phyloP scores from a whole-genome alignment of 352 stramenopile genomes.

The Phytophthora meadii region DNA sequence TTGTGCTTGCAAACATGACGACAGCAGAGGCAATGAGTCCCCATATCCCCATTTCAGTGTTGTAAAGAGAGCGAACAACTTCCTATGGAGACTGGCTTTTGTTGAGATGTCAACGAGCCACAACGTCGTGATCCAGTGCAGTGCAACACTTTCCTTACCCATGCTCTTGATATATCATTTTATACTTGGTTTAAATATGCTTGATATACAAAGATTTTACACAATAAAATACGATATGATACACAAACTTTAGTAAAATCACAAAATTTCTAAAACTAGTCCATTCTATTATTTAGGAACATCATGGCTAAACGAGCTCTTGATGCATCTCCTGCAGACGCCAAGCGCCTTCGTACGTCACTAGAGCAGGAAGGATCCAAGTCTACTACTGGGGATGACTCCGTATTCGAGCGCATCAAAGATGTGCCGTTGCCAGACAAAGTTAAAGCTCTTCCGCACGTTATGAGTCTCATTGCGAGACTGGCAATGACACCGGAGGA shows the following conservation, averaged over 20 bases:
- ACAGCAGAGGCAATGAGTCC: slow-evolving; percentile 15
- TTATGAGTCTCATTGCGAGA: slow-evolving; percentile 2
- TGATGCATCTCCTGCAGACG: too few relatives aligned
- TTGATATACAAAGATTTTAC: too few relatives aligned
- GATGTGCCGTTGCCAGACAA: neutral
- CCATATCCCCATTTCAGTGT: slow-evolving; percentile 10
- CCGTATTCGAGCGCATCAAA: neutral
- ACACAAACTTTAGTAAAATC: too few relatives aligned
- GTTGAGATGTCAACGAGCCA: neutral
- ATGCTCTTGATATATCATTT: slow-evolving; percentile 1
- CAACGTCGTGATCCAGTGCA: neutral
- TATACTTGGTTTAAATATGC: neutral
- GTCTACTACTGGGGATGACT: too few relatives aligned
- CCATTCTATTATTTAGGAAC: too few relatives aligned
- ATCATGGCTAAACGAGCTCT: too few relatives aligned
- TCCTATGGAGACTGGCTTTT: neutral
- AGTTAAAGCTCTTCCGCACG: slow-evolving; percentile 1
- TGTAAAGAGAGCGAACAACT: neutral
- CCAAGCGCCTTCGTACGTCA: too few relatives aligned
- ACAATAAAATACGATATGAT: too few relatives aligned
- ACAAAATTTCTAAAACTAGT: too few relatives aligned
- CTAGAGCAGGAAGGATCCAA: too few relatives aligned
- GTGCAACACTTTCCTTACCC: neutral
- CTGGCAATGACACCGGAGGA: slow-evolving; percentile 5
- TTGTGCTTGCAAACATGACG: slow-evolving; percentile 27